phyloP scores from a whole-genome alignment of 176 grass and related monocot genomes.

The Coix lacrymajobi region DNA sequence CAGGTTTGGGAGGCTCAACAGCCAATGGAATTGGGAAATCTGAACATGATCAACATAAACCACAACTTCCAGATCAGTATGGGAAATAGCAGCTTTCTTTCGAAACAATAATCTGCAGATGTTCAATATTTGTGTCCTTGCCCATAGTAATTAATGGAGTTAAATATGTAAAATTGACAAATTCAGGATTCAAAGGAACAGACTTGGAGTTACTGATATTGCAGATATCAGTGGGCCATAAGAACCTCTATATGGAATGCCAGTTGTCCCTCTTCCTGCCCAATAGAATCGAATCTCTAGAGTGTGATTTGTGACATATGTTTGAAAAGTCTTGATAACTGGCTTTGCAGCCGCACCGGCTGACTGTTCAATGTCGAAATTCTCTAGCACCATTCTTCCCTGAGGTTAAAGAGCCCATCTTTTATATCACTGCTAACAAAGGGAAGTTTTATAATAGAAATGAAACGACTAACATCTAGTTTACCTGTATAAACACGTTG shows the following conservation, averaged over 20 bases:
- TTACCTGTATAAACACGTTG: conserved; percentile 91
- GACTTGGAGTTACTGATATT: conserved; percentile 88
- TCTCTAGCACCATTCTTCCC: conserved; percentile 76
- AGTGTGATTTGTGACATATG: conserved; percentile 60
- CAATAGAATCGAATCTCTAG: conserved; percentile 75
- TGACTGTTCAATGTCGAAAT: conserved; percentile 70
- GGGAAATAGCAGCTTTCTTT: background rate
- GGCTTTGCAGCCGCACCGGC: conserved; percentile 44
- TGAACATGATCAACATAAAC: conserved; percentile 24
- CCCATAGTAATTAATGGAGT: conserved; percentile 2
- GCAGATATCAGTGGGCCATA: conserved; percentile 96
- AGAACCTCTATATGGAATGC: conserved; percentile 75
- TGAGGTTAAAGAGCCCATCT: conserved; percentile 26
- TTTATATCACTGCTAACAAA: conserved; percentile 8
- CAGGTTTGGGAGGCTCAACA: conserved; percentile 21
- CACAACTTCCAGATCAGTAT: conserved; percentile 16
- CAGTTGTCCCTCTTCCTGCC: conserved; percentile 84
- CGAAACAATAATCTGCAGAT: background rate
- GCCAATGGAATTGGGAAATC: conserved; percentile 1
- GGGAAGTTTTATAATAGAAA: background rate
- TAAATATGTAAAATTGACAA: background rate
- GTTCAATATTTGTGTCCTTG: background rate
- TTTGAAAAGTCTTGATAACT: conserved; percentile 55
- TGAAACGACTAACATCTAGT: background rate
- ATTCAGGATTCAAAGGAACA: conserved; percentile 8